Evolutionary conservation across 2,329 filamentous ascomycete genomes (phyloP).

Genomic region (Elsinoe necatrix): DNA sequence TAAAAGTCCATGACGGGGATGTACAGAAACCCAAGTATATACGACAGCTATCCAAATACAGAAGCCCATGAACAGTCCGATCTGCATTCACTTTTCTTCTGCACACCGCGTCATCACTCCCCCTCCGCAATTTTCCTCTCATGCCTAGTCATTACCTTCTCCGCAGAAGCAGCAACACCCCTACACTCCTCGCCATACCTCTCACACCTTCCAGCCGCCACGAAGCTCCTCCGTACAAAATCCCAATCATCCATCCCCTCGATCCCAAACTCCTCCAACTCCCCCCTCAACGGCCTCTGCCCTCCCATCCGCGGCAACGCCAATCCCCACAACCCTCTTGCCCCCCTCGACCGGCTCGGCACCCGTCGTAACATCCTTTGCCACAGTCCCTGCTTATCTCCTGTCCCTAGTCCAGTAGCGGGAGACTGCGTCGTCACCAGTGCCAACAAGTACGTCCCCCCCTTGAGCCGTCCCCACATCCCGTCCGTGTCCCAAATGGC

Average conservation of each 20-base stretch:
- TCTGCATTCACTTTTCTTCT: not conserved
- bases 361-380: not conserved
- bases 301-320: not conserved
- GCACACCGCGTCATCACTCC: not conserved
- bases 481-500: not conserved
- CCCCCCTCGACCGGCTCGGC: not conserved
- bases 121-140: not conserved
- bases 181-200: not conserved
- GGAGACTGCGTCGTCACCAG: not conserved
- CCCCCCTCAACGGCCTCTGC: not conserved
- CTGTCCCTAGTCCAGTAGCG: not conserved
- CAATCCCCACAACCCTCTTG: not conserved
- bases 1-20: not conserved
- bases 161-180: not conserved
- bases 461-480: not conserved
- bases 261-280: not conserved
- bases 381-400: not conserved
- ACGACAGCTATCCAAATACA: conserved; percentile 5
- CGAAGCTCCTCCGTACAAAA: not conserved
- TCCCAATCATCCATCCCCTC: not conserved
- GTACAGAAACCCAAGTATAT: not conserved
- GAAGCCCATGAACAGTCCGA: not conserved
- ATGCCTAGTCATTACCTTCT: not conserved
- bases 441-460: not conserved
- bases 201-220: not conserved